A percentile compares a stretch with the other conserved stretches of the same genome.
phyloP scores from a whole-genome alignment of 176 grass and related monocot genomes.

The Miscanthus lutarioriparius region DNA sequence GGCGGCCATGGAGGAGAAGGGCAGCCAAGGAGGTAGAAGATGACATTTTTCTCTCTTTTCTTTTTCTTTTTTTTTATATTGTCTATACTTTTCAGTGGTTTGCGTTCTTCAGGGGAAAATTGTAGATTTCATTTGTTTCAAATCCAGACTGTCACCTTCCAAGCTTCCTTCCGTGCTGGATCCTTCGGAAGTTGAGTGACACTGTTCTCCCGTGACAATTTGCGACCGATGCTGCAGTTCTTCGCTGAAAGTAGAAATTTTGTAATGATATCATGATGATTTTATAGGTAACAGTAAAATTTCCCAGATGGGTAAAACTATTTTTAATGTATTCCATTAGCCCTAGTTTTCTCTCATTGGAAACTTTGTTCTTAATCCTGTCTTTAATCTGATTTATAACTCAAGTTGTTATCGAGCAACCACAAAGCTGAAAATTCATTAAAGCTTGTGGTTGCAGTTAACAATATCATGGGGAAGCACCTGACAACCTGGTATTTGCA shows the following conservation, averaged over 20 bases:
- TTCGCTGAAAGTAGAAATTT: neutral
- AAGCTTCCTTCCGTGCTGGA: neutral
- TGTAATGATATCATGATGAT: neutral
- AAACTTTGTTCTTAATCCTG: too few relatives aligned
- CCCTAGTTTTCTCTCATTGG: neutral
- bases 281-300: neutral
- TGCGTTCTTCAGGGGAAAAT: neutral
- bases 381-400: neutral
- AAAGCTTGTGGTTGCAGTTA: neutral
- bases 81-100: neutral
- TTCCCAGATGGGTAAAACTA: neutral
- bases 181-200: neutral
- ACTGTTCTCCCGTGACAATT: neutral
- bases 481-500: neutral
- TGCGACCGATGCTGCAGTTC: neutral
- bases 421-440: neutral
- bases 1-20: slow-evolving; percentile 23
- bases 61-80: neutral
- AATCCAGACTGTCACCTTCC: neutral
- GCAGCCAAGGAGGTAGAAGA: slow-evolving; percentile 27
- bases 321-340: neutral
- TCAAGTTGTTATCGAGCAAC: neutral
- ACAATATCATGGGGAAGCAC: neutral
- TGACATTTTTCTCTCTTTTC: neutral
- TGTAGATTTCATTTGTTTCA: neutral